These are phyloP conservation scores for Penstemon davidsonii DNA, from an alignment of 257 asterid species.

Conservation along the genomic window DNA sequence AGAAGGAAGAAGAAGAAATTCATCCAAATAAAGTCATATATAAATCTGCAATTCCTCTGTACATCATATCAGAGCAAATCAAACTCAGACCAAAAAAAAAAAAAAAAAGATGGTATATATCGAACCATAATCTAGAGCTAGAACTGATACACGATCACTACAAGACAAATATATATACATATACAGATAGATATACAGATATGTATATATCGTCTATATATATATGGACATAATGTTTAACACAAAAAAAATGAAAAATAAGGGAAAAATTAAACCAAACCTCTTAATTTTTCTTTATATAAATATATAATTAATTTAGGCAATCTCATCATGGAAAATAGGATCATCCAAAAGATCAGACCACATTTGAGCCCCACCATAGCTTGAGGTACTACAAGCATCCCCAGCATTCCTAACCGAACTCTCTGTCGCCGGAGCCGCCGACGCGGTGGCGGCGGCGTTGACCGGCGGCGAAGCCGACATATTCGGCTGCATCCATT, in stretches of 20 bases:
- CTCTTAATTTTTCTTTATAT: background rate
- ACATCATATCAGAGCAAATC: conserved; percentile 30
- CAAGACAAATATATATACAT: too few relatives aligned
- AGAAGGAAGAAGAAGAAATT: too few relatives aligned
- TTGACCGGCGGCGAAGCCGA: conserved; percentile 30
- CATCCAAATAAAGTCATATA: background rate
- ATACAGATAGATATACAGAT: background rate
- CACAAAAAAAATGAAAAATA: conserved; percentile 2
- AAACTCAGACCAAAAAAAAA: background rate
- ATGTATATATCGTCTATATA: conserved; percentile 16
- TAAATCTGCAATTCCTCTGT: conserved; percentile 7
- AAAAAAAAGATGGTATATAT: too few relatives aligned
- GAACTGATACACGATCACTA: too few relatives aligned
- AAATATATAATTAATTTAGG: conserved; percentile 24
- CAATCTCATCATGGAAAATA: conserved; percentile 50
- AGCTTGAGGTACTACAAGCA: conserved; percentile 54
- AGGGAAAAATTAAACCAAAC: conserved; percentile 29
- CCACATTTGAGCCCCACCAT: conserved; percentile 63
- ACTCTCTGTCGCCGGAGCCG: conserved; percentile 32
- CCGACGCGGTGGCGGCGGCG: background rate
- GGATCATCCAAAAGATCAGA: conserved; percentile 69
- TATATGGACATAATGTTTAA: conserved; percentile 1
- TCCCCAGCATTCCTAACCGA: conserved; percentile 32
- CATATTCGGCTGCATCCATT: conserved; percentile 33
- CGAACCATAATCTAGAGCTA: too few relatives aligned